Evolutionary conservation across 768 basidiomycete species (phyloP), one percentile per base, ranked within the genome.

Genomic region (Pulveroboletus frians): DNA sequence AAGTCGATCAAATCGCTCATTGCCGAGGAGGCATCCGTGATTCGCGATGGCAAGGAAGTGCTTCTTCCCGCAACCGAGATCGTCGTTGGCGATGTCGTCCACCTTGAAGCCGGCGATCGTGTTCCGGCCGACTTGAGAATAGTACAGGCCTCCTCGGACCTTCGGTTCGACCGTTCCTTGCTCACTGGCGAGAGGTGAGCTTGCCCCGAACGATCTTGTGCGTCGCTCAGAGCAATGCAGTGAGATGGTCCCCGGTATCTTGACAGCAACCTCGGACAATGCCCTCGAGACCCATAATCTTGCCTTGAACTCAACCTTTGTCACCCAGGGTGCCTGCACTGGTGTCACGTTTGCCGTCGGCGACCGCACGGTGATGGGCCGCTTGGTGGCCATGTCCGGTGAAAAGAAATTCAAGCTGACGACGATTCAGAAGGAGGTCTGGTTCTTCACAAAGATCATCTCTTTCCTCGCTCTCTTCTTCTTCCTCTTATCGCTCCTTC

Each of bases 121-220:
- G 71, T 82, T 5, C 81, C 81, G 5, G 79, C 81, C 0, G 83
- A 84, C 54, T 65, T 82, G 26, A 73, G 81, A 21, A 69, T 84
- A 8, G 71, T 81, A 34, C 61, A 76, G 13, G 73, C 72, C 50
- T 76, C 77, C 1, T 71, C 72, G 4, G 80, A 81, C 52, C 64
- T 80, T 47, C 71, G 72, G 26, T 71, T 80, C 39, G 80, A 81
- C 47, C 71, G 78, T 9, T 72, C 78, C 1, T 71, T 80, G 29
- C 69, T 81, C 31, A 81, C 80, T 3, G 76, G 75, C 9, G 76
- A 76, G 56, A 72, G 71, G 70, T 72, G 23, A 3, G 10, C 54
- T 56, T 21, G 38, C 29, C 54, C n/a, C n/a, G n/a, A n/a, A n/a
- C 20, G 18, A 14, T 20, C n/a, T n/a, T n/a, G n/a, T 30, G 18